A percentile compares a stretch with the other conserved stretches of the same genome.
phyloP scores from a whole-genome alignment of 306 rosid genomes.

The Cucurbita ficifolia region DNA sequence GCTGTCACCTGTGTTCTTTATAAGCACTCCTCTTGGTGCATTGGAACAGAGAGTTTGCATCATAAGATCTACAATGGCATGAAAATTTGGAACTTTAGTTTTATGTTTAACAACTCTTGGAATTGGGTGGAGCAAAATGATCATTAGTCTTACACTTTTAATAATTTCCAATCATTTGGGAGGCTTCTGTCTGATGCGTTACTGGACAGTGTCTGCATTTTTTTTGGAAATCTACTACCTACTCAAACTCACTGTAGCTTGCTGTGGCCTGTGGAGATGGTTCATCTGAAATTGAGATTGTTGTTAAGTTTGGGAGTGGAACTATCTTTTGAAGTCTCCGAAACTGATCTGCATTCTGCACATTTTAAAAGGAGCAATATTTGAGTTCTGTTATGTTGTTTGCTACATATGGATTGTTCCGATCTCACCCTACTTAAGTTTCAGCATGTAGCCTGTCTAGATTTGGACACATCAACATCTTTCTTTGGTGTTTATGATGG shows the following conservation, averaged over 20 bases:
- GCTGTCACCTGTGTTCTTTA: background rate
- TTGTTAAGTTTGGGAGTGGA: background rate
- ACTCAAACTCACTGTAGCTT: background rate
- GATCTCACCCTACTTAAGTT: slow-evolving; percentile 11
- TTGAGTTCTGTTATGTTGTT: background rate
- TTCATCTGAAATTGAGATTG: background rate
- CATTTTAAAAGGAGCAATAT: background rate
- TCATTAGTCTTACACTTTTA: background rate
- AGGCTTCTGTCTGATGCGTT: background rate
- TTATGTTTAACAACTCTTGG: background rate
- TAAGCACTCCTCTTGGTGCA: background rate
- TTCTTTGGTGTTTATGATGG: slow-evolving; percentile 96
- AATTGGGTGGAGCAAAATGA: background rate
- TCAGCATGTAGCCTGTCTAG: slow-evolving; percentile 83
- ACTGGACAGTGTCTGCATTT: background rate
- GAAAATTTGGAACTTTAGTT: background rate
- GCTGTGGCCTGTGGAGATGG: background rate
- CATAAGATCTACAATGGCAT: background rate
- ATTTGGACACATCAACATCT: slow-evolving; percentile 71
- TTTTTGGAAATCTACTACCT: background rate
- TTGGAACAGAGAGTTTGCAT: background rate
- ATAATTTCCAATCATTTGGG: background rate
- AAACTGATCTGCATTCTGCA: background rate
- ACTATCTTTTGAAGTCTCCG: background rate
- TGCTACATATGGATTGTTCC: background rate